Conservation (phyloP, 2,329 filamentous ascomycete species). For the Colletotrichum destructivum region DNA sequence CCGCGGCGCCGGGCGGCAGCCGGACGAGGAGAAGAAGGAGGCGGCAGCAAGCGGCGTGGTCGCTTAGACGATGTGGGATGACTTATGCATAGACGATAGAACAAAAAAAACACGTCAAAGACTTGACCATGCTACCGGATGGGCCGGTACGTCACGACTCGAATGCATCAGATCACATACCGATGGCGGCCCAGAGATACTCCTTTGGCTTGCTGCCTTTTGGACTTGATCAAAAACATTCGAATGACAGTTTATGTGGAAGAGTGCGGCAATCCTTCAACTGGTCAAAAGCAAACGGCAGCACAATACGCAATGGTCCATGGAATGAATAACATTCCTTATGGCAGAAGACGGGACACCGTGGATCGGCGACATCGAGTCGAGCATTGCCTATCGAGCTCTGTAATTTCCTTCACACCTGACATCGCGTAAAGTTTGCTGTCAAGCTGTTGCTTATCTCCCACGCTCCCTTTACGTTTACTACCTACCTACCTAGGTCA, state of each 20-base stretch:
- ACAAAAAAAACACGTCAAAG: constrained; percentile 2
- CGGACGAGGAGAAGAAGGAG: constrained; percentile 55
- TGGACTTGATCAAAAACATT: too few species aligned
- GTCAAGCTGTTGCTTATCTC: background rate
- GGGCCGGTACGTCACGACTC: background rate
- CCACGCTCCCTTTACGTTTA: background rate
- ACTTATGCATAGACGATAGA: constrained; percentile 33
- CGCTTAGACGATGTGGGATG: constrained; percentile 48
- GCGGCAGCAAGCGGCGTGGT: constrained; percentile 54
- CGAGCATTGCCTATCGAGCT: background rate
- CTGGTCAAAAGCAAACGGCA: too few species aligned
- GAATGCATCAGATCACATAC: background rate
- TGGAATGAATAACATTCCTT: background rate
- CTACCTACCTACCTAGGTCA: too few species aligned
- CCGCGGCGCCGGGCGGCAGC: constrained; percentile 48
- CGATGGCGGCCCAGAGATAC: background rate
- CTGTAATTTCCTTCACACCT: background rate
- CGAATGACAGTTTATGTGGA: too few species aligned
- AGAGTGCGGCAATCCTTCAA: too few species aligned
- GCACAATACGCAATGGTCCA: too few species aligned
- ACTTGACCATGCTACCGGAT: background rate
- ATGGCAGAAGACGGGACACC: background rate
- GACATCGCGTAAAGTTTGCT: background rate
- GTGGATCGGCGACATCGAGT: background rate
- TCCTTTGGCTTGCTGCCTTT: background rate